Base-by-base conservation (phyloP, 1,139 yeast species). In the Pichia sp. region DNA sequence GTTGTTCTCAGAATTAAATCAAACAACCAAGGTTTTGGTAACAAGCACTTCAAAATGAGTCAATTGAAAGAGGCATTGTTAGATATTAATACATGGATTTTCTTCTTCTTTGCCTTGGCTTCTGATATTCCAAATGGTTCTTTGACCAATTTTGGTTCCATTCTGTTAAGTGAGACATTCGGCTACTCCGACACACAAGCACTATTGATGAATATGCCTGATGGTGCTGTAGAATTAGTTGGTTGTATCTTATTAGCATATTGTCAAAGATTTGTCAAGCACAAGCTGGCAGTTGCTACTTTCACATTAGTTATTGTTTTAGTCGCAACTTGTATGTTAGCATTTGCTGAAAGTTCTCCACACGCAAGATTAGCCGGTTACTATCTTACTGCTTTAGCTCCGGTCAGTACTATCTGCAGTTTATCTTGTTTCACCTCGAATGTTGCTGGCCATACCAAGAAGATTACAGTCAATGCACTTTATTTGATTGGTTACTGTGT, bases 401-500 rank as follows among this genome's bases (percentile, higher is more conserved):
- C 69, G 4, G 58, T 67, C 4, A 42, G 46, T 27, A 47, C 45
- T 92, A 67, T 71, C 38, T 68, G 73, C 51, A 52, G 62, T 10
- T 59, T 65, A 43, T 65, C 75, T 5, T 60, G 66, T 44, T 60
- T 73, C 42, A 65, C 78, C 27, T 66, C 75, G 4, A 83, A 83
- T 55, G 75, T 78, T 9, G 82, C 87, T 3, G 92, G 92, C 26
- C 54, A 55, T 42, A 55, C 61, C 27, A 58, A 57, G 47, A 58
- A 57, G 46, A 48, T 76, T 41, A 74, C 79, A 5, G 73, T 76
- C 31, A 79, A 75, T 59, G 84, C 84, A 1, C 57, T 78, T 32
- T 71, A 72, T 37, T 71, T 82, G 61, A 67, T 81, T 39, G 59
- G 55, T 1, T 81, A 78, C 56, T 78, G 85, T 54, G 73, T 75